phyloP scores from a whole-genome alignment of 495 filamentous ascomycete species.

The Talaromyces wortmannii region DNA sequence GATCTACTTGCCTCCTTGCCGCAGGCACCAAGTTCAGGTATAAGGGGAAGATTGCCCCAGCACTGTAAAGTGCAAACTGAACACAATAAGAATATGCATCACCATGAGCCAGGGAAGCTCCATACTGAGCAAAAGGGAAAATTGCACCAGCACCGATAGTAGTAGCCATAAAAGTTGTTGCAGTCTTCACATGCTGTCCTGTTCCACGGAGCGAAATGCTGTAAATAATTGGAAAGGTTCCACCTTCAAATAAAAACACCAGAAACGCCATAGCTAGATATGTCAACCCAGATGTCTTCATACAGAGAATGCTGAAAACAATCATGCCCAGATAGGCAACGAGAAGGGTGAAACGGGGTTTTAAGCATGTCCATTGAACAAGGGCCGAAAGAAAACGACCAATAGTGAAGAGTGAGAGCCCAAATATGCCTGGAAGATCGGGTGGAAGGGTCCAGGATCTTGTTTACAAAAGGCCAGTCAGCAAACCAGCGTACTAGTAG shows the following conservation, averaged over 20 bases:
- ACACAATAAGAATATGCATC: too few relatives aligned
- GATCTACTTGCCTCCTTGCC: not conserved
- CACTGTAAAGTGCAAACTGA: too few relatives aligned
- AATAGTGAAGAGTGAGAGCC: conserved; percentile 52
- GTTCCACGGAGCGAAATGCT: conserved; percentile 55
- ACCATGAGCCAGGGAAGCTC: too few relatives aligned
- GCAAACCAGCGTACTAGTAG: too few relatives aligned
- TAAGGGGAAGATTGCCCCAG: not conserved
- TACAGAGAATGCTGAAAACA: conserved; percentile 45
- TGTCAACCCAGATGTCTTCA: conserved; percentile 38
- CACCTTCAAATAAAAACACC: conserved; percentile 54
- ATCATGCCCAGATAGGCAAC: conserved; percentile 49
- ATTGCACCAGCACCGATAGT: conserved; percentile 51
- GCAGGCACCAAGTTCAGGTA: not conserved
- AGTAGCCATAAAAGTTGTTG: conserved; percentile 41
- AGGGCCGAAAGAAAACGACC: conserved; percentile 56
- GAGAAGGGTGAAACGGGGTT: conserved; percentile 53
- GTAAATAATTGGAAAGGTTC: conserved; percentile 56
- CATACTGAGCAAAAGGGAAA: too few relatives aligned
- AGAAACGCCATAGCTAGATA: conserved; percentile 46
- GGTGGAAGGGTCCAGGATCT: too few relatives aligned
- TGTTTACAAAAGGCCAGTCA: too few relatives aligned
- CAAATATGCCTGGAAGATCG: too few relatives aligned
- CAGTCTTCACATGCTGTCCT: conserved; percentile 53
- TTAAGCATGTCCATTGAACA: conserved; percentile 41